phyloP scores from a whole-genome alignment of 1,284 basidiomycete genomes.

The Amylostereum areolatum region DNA sequence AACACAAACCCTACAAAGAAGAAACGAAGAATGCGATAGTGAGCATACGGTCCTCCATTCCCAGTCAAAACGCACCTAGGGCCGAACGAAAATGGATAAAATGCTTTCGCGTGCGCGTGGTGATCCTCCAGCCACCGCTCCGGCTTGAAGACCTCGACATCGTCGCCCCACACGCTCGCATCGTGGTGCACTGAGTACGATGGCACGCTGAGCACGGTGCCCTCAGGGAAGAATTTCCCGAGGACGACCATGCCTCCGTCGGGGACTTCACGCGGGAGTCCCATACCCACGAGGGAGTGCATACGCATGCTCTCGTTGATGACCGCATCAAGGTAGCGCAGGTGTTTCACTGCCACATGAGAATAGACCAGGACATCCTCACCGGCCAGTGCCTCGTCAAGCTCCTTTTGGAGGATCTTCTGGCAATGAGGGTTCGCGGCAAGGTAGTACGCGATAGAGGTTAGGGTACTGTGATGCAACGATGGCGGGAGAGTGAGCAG shows the following conservation, averaged over 20 bases:
- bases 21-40: no score
- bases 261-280: slow-evolving; percentile 75
- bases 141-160: slow-evolving; percentile 68
- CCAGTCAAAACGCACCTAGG: not conserved
- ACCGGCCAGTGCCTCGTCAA: slow-evolving; percentile 69
- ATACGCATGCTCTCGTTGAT: slow-evolving; percentile 79
- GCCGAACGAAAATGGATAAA: slow-evolving; percentile 3
- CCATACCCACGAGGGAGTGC: slow-evolving; percentile 77
- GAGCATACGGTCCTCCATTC: not conserved
- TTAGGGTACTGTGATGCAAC: not conserved
- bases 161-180: slow-evolving; percentile 66
- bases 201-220: slow-evolving; percentile 67
- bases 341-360: slow-evolving; percentile 58
- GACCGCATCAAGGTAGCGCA: slow-evolving; percentile 75
- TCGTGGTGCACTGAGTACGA: slow-evolving; percentile 79
- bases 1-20: slow-evolving; percentile 63
- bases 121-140: slow-evolving; percentile 79
- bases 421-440: slow-evolving; percentile 63
- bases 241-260: slow-evolving; percentile 58
- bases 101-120: slow-evolving; percentile 47
- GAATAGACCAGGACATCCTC: slow-evolving; percentile 51
- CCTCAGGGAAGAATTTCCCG: slow-evolving; percentile 61
- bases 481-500: no score
- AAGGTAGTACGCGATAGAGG: slow-evolving; percentile 79
- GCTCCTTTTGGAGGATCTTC: slow-evolving; percentile 70